Percentiles rank a stretch among this genome's conserved stretches.
Evolutionary conservation across 2,329 filamentous ascomycete genomes (phyloP).

Genomic region (Epichloe uncinata): DNA sequence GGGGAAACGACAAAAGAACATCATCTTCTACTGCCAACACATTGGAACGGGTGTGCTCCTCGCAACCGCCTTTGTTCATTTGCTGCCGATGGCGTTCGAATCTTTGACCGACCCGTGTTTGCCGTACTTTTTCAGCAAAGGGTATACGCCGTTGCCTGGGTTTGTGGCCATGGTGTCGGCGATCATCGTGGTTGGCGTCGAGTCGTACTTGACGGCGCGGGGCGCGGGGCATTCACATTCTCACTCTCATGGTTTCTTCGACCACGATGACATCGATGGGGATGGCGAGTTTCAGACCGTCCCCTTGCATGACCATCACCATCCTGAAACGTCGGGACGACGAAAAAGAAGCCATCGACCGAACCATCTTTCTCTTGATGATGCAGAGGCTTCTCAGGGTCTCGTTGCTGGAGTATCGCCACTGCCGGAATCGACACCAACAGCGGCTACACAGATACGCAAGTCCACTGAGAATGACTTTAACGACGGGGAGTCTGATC

Average conservation of each 20-base stretch:
- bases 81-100: conserved; percentile 53
- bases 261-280: conserved; percentile 33
- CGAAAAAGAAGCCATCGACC: conserved; percentile 29
- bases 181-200: conserved; percentile 70
- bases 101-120: conserved; percentile 59
- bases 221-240: conserved; percentile 49
- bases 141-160: conserved; percentile 69
- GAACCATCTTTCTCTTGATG: conserved; percentile 35
- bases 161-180: conserved; percentile 71
- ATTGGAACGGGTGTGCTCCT: conserved; percentile 78
- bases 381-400: conserved; percentile 38
- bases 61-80: conserved; percentile 73
- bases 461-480: conserved; percentile 20
- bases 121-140: conserved; percentile 62
- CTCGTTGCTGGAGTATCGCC: conserved; percentile 47
- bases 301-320: conserved; percentile 9
- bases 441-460: conserved; percentile 9
- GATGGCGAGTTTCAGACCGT: conserved; percentile 17
- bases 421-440: conserved; percentile 40
- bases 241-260: conserved; percentile 35
- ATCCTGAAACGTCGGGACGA: conserved; percentile 22
- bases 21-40: conserved; percentile 57
- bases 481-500: conserved; percentile 38
- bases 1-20: conserved; percentile 41
- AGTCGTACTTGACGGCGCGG: conserved; percentile 74